Base-by-base conservation (phyloP, 176 grass and related monocot species). In the Alloteropsis semialata region DNA sequence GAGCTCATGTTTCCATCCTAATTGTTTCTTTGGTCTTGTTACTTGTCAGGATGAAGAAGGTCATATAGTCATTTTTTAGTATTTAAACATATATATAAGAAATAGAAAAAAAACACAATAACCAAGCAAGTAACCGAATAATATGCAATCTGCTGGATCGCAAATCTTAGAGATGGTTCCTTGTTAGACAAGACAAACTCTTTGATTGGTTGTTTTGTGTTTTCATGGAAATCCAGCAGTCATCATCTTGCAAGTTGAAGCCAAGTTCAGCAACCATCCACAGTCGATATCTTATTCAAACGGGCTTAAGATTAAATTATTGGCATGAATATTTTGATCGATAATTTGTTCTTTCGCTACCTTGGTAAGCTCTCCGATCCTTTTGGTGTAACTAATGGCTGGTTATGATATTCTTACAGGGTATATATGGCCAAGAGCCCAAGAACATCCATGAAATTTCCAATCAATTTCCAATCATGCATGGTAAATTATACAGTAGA, bases 231-330 rank as follows among this genome's bases (percentile, higher is more conserved):
- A 33, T 49, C 65, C 12, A 34, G 51, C 15, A 25, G 70, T n/a
- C n/a, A n/a, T 71, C 75, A 65, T 62, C 45, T 72, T 78, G 65
- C 78, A 90, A 82, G 83, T 86, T 86, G 88, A 77, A 60, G 61
- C 61, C 16, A 64, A 38, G 72, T 85, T 72, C 60, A 56, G 77
- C 64, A 72, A 86, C 51, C 44, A 86, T 85, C 77, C 60, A 69
- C 15, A 49, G n/a, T 57, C 19, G 78, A 78, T 82, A 89, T 82
- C 73, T 50, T 90, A 86, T 58, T 86, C n/a, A 74, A 90, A 78
- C 27, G 28, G 65, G 34, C 66, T 84, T 44, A 36, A 33, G 69
- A 49, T 77, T 77, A 81, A 82, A 72, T 57, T 82, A 57, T 48
- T 12, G 18, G 36, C 29, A 65, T 27, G 72, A 78, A 72, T 82